Evolutionary conservation across 768 basidiomycete species (phyloP).

Genomic region (Trametes elegans): DNA sequence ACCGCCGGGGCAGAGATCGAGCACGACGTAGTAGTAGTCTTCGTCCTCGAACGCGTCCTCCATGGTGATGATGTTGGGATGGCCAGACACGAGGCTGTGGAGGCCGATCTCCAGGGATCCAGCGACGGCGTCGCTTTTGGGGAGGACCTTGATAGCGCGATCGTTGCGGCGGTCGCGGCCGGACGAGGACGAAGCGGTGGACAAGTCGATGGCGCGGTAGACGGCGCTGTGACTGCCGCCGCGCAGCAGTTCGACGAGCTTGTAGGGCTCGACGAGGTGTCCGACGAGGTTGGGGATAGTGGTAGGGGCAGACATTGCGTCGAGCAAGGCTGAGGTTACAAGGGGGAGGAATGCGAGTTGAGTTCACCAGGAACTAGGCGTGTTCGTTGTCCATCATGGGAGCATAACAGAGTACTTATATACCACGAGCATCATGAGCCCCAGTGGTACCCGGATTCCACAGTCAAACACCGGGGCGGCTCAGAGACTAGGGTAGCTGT

Average conservation of each 20-base stretch:
- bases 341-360: background rate
- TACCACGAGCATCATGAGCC: background rate
- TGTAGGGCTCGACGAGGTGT: conserved; percentile 48
- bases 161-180: background rate
- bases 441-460: no score
- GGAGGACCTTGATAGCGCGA: conserved; percentile 24
- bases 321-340: background rate
- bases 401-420: background rate
- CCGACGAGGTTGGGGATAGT: conserved; percentile 18
- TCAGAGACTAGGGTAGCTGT: background rate
- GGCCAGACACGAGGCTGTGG: conserved; percentile 51
- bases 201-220: conserved; percentile 73
- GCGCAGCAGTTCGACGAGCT: conserved; percentile 82
- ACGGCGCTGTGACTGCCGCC: conserved; percentile 92
- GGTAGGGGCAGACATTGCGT: conserved; percentile 6
- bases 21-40: conserved; percentile 63
- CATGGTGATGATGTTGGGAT: conserved; percentile 67
- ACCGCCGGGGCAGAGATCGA: conserved; percentile 43
- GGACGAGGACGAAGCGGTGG: background rate
- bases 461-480: background rate
- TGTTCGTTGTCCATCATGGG: background rate
- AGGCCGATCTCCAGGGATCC: conserved; percentile 57
- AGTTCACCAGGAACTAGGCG: conserved; percentile 10
- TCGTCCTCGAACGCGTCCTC: conserved; percentile 62
- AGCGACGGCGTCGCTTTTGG: background rate